Base-by-base conservation (phyloP, 2,329 filamentous ascomycete species). In the Penicillium capsulatum region DNA sequence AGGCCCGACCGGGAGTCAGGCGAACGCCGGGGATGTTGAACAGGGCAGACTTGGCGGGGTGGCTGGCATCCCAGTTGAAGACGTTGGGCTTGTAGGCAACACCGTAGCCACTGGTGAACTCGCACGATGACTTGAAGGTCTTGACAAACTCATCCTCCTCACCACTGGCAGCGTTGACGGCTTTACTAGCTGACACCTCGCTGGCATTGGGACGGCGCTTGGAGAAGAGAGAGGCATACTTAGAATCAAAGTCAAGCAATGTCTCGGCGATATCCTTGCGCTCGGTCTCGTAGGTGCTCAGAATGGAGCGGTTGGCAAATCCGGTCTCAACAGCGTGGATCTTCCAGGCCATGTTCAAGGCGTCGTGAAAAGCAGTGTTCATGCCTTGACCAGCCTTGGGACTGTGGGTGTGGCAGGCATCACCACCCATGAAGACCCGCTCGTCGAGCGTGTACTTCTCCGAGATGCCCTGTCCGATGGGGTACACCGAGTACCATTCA, bases 311-410 rank as follows among this genome's bases (percentile, higher is more conserved):
- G 19, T 81, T 69, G 1, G 88, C 86, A 51, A 94, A 86, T 9
- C 88, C 88, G 17, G 76, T 75, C 61, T 95, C 89, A 7, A 96
- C 91, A 24, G 86, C 81, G 60, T 95, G 90, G 36, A 96, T 86
- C 71, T 97, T 97, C 90, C 90, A 97, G 6, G 90, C 90, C 28
- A 97, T 73, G 64, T 96, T 97, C 44, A 88, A 79, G 1, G 88
- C 88, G 55, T 75, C 72, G 33, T 75, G 64, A 65, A 77, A 76
- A 15, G 77, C 72, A 48, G 76, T 78, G 66, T 78, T 78, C 75
- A 77, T 81, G 41, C 79, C 79, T 54, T 82, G 79, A 11, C 79
- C 79, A 10, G 79, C 79, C 63, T 82, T 83, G 38, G 79, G 79
- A 50, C 69, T 72, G 60, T 82, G 79, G 2, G 79, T 82, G 60